Base-by-base conservation (phyloP, 768 basidiomycete species). In the Leccinum aurantiacum region DNA sequence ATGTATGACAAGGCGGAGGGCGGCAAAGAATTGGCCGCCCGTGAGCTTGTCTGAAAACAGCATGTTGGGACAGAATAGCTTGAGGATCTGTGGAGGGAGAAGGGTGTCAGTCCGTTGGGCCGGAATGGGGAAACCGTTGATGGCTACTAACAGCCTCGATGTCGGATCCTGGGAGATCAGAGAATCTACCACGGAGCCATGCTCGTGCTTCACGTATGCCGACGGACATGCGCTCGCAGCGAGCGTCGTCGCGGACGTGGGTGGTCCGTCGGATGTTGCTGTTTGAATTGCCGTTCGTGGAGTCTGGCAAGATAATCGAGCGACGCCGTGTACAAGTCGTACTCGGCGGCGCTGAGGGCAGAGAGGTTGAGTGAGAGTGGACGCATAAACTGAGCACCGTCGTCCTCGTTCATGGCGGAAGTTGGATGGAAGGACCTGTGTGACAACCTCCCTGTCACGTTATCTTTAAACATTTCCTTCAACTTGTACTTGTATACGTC, bases 1-100 rank as follows among this genome's bases (percentile, higher is more conserved):
- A 57, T 92, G 89, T 6, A 82, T 71, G 1, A 88, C 81, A 3
- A 93, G 82, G 44, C 91, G 75, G 24, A 91, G 75, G 0, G 82
- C 85, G 8, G 90, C 90, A 65, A 92, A 92, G 69, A 92, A 90
- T 65, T 93, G 87, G 15, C 87, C 86, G 1, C 86, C 85, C 11
- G 79, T 78, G 35, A 93, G 76, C 3, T 75, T 74, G 64, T 89
- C 87, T 8, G 76, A 74, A 10, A 76, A 79, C 0, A 74, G 77
- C 52, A 89, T 74, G 57, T 74, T 77, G 2, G 89, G 85, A 41
- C 79, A 78, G 67, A 91, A 91, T 2, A 88, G 70, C 49, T 78
- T 82, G 53, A 93, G 75, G 59, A 91, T 86, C 89, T 91, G 64
- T 27, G 11, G 44, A 51, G 46, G 47, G 14, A 11, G 17, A 24